Percentiles rank a stretch among this genome's conserved stretches.
phyloP scores from a whole-genome alignment of 1,284 basidiomycete genomes.

The Tilletia setariae region DNA sequence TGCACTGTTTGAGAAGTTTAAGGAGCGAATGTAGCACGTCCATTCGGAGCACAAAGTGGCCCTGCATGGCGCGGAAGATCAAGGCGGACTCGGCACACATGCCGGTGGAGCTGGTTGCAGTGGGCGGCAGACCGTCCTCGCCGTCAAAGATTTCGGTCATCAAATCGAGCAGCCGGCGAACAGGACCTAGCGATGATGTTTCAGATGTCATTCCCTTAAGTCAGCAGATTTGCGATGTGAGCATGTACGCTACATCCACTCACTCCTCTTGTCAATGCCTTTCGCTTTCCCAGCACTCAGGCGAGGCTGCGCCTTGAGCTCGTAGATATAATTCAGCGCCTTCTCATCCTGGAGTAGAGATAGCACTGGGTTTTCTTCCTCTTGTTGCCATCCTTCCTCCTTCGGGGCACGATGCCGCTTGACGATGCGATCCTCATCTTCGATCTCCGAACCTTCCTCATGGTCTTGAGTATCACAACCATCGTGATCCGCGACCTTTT shows the following conservation, averaged over 20 bases:
- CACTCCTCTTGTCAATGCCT: constrained; percentile 17
- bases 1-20: background rate
- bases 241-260: background rate
- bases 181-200: constrained; percentile 59
- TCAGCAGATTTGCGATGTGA: constrained; percentile 1
- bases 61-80: constrained; percentile 35
- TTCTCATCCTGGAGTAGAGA: background rate
- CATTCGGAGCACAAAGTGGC: constrained; percentile 22
- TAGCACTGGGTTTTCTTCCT: background rate
- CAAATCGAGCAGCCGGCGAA: constrained; percentile 69
- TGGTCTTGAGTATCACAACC: background rate
- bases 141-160: constrained; percentile 86
- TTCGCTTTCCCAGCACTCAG: constrained; percentile 16
- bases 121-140: constrained; percentile 71
- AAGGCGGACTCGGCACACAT: constrained; percentile 65
- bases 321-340: background rate
- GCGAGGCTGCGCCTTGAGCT: constrained; percentile 11
- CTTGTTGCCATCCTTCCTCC: background rate
- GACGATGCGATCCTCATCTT: background rate
- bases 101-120: constrained; percentile 62
- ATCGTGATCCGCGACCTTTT: background rate
- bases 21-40: constrained; percentile 33
- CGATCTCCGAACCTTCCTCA: too few species aligned
- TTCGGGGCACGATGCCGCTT: background rate
- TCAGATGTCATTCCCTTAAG: background rate